Evolutionary conservation across 2,329 filamentous ascomycete genomes (phyloP), one percentile per base, ranked within the genome.

Genomic region (Plenodomus biglobosus): DNA sequence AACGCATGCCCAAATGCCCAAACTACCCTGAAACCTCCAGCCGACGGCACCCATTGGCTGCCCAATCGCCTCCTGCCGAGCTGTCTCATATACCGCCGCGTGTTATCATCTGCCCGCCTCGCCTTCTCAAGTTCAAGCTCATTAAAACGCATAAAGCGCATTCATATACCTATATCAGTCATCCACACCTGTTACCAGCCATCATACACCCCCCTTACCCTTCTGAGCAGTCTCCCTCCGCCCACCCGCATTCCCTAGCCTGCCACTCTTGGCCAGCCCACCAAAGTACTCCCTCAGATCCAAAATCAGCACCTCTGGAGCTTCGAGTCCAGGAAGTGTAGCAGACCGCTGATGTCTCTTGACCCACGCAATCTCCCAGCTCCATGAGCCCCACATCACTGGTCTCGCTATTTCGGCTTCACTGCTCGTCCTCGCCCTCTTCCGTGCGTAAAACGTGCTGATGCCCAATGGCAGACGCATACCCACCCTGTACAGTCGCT

Each of bases 221-320:
- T 32, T 32, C 27, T 32, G 6, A 18, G 48, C 60, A 55, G 40
- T 36, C 51, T 50, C 41, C 16, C 62, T 59, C 59, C 61, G 56
- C 55, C 22, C 10, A 5, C 10, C 10, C 22, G 22, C 10, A 24
- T 64, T 64, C 42, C 32, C 42, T n/a, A 55, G 30, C 43, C 41
- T 44, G 8, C 52, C 52, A 16, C 53, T 44, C 37, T 52, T 34
- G 39, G 55, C 42, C 38, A 64, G 57, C 40, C 46, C 60, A 36
- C 53, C 61, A 41, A 70, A 73, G 52, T 71, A 71, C 45, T 75
- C 73, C 47, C 73, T 65, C 48, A 77, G 50, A 59, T 77, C 74
- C 22, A 66, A 46, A 15, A 75, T 71, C 30, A 77, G 55, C 30
- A 72, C 59, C 21, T 68, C 66, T 2, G 74, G 70, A 18, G 64